Percentiles rank a stretch among this genome's conserved stretches.
Evolutionary conservation across 257 asterid species (phyloP).

Genomic region (Mentha longifolia): DNA sequence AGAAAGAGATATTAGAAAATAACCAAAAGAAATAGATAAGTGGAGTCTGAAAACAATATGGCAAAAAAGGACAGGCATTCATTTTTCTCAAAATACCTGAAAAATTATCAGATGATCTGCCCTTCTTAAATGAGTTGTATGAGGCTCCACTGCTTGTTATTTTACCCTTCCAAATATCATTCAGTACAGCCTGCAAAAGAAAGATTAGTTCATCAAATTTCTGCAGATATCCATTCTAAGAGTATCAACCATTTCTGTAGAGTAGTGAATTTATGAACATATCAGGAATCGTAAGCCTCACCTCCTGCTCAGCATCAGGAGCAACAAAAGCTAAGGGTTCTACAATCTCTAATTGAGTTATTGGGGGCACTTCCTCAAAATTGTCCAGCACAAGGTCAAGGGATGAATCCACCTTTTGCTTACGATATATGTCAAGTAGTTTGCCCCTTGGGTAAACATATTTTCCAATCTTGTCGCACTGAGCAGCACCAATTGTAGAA

Average conservation of each 20-base stretch:
- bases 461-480: constrained; percentile 53
- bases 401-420: constrained; percentile 57
- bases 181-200: constrained; percentile 59
- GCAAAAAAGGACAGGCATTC: not conserved
- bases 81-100: constrained; percentile 51
- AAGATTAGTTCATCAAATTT: constrained; percentile 19
- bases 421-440: constrained; percentile 89
- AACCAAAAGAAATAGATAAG: constrained; percentile 19
- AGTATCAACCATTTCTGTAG: not conserved
- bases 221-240: constrained; percentile 26
- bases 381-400: constrained; percentile 52
- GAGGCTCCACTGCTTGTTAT: constrained; percentile 72
- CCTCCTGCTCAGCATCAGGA: constrained; percentile 91
- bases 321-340: constrained; percentile 89
- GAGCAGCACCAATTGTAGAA: constrained; percentile 60
- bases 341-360: constrained; percentile 54
- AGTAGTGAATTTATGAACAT: constrained; percentile 4
- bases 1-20: constrained; percentile 10
- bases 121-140: constrained; percentile 56
- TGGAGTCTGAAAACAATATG: not conserved
- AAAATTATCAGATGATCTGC: constrained; percentile 58
- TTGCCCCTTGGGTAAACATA: constrained; percentile 90
- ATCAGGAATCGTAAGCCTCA: constrained; percentile 35
- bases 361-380: constrained; percentile 70
- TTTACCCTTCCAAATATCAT: constrained; percentile 78